Percentiles rank a stretch among this genome's conserved stretches.
These are phyloP conservation scores for Malassezia caprae DNA, from an alignment of 1,284 basidiomycete genomes.

Conservation along the genomic window DNA sequence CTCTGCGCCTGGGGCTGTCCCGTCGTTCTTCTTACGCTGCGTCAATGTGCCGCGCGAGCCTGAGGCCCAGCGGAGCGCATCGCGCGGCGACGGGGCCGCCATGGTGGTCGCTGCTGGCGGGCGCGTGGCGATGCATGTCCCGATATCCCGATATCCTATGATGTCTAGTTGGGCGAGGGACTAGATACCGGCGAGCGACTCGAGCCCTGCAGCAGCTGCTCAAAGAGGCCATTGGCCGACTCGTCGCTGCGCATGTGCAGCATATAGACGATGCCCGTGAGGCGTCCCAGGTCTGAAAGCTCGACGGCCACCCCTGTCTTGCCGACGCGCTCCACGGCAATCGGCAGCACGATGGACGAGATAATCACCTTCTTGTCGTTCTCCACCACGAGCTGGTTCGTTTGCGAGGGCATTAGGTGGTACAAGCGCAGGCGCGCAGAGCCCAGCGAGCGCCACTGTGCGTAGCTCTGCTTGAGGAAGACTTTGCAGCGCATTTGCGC, in stretches of 20 bases:
- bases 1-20: background rate
- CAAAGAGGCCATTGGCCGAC: conserved; percentile 72
- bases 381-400: conserved; percentile 94
- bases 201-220: conserved; percentile 74
- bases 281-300: conserved; percentile 72
- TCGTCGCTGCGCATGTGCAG: conserved; percentile 66
- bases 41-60: background rate
- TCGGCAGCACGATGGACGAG: conserved; percentile 85
- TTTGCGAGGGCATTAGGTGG: conserved; percentile 63
- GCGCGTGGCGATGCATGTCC: background rate
- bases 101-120: background rate
- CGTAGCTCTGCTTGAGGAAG: conserved; percentile 86
- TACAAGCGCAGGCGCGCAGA: conserved; percentile 78
- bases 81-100: background rate
- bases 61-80: background rate
- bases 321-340: conserved; percentile 92
- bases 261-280: conserved; percentile 98
- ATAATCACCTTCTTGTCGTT: conserved; percentile 62
- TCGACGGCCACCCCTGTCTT: conserved; percentile 96
- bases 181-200: conserved; percentile 53
- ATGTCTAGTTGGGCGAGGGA: background rate
- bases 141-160: background rate
- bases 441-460: conserved; percentile 92
- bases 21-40: background rate
- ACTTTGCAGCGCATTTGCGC: conserved; percentile 99